These are phyloP conservation scores for Bipolaris sorokiniana DNA, from an alignment of 2,329 filamentous ascomycete species.

Conservation along the genomic window DNA sequence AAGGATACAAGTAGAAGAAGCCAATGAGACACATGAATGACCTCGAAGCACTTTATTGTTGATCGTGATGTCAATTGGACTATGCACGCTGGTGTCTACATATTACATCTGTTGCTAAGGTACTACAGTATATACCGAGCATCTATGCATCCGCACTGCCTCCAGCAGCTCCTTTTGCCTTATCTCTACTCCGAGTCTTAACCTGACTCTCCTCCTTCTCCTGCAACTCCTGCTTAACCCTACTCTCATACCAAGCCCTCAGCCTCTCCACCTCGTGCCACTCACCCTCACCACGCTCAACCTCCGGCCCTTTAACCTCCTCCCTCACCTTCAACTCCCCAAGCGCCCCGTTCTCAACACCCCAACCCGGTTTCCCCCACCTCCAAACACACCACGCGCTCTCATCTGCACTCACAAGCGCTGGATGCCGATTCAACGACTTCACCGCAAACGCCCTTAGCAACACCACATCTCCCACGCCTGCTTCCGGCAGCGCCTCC, in stretches of 20 bases:
- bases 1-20: slow-evolving; percentile 26
- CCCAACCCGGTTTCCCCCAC: slow-evolving; percentile 41
- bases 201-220: slow-evolving; percentile 19
- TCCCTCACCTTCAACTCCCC: slow-evolving; percentile 46
- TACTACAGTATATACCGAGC: background rate
- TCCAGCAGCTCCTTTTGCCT: slow-evolving; percentile 10
- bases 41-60: slow-evolving; percentile 14
- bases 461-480: slow-evolving; percentile 54
- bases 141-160: background rate
- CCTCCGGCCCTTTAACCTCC: slow-evolving; percentile 54
- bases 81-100: background rate
- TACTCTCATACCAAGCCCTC: slow-evolving; percentile 48
- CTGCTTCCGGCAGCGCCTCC: slow-evolving; percentile 49
- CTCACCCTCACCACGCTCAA: slow-evolving; percentile 56
- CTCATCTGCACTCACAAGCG: slow-evolving; percentile 50
- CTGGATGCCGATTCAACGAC: slow-evolving; percentile 44
- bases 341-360: slow-evolving; percentile 31
- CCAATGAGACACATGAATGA: slow-evolving; percentile 35
- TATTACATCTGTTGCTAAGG: too few species aligned
- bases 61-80: slow-evolving; percentile 7
- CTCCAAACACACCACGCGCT: slow-evolving; percentile 58
- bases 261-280: slow-evolving; percentile 50
- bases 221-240: slow-evolving; percentile 24
- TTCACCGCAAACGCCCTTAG: slow-evolving; percentile 54
- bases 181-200: slow-evolving; percentile 24